Base-by-base conservation (phyloP, 164 flowering plant genomes). In the Sextonia rubra region DNA sequence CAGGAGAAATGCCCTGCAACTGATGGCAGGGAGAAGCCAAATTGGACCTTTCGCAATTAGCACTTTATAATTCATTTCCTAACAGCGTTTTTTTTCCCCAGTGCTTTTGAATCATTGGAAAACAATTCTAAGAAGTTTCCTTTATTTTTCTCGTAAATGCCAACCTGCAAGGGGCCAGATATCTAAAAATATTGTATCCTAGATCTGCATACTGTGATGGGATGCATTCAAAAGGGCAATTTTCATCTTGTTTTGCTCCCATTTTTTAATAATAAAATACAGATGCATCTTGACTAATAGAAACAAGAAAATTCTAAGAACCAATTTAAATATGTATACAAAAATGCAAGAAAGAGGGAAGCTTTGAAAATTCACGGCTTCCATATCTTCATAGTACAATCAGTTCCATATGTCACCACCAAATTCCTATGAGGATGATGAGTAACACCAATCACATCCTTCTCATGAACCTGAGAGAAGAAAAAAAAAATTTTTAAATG, bases 371-470 rank as follows among this genome's bases (percentile, higher is more conserved):
- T 56, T 90, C 79, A 92, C 68, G 97, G 89, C 81, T 94, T 94
- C 98, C 97, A 94, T 64, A 90, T 69, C 73, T 92, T 92, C 97
- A 91, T 87, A 0, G 94, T 85, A 81, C 86, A 77, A 74, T 92
- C 98, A 77, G 87, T 93, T 58, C 94, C 72, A 24, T 89, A 92
- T 12, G 98, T 94, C 14, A 89, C 97, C 17, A 93, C 76, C 30
- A 90, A 88, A 76, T 93, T 95, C 62, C 91, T 78, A 74, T 95
- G 97, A n/a, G 99, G 98, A 84, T 95, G 99, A 74, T 95, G 98
- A 26, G 91, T 83, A 12, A 91, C 84, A 30, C 98, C 99, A 20
- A 95, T 91, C 56, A 89, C 97, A 78, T 90, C 97, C 83, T 93
- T 95, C 71, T 93, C 98, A 78, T 95, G 99, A 47, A 90, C 97